A percentile compares a stretch with the other conserved stretches of the same genome.
Conservation (phyloP, 1,139 yeast species). For the Diutina mesorugosa region DNA sequence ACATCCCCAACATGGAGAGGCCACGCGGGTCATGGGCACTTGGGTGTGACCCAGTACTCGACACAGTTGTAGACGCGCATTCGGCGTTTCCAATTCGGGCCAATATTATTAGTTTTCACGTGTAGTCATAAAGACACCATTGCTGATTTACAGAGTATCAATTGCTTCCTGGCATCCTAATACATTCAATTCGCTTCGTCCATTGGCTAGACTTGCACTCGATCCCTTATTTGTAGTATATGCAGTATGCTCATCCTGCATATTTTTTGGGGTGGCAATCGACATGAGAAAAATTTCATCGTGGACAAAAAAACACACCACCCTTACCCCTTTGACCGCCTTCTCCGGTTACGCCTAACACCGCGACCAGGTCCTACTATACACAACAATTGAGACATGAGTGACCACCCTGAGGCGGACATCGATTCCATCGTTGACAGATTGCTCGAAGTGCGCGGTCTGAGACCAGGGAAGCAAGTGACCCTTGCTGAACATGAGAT, state of each 20-base stretch:
- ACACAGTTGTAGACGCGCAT: neutral
- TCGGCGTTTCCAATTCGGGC: neutral
- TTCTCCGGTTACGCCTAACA: neutral
- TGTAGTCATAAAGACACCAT: too few relatives aligned
- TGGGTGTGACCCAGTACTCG: neutral
- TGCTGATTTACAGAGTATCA: too few relatives aligned
- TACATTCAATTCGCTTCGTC: neutral
- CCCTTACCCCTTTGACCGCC: neutral
- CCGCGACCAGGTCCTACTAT: neutral
- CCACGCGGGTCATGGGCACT: neutral
- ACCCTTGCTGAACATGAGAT: conserved; percentile 89
- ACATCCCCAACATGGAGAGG: neutral
- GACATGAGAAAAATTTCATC: neutral
- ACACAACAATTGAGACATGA: conserved; percentile 10
- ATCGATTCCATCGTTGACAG: conserved; percentile 96
- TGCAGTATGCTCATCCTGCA: neutral
- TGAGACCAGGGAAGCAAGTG: conserved; percentile 96
- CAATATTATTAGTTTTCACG: too few relatives aligned
- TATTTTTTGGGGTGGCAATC: neutral
- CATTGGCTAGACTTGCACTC: neutral
- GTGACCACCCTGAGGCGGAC: conserved; percentile 79
- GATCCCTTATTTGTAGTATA: neutral
- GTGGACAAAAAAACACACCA: neutral
- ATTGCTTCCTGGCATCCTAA: too few relatives aligned
- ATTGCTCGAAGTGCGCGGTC: conserved; percentile 92